Conservation (phyloP, 371 early-diverging fungal species). For the Batrachochytrium dendrobatidis region DNA sequence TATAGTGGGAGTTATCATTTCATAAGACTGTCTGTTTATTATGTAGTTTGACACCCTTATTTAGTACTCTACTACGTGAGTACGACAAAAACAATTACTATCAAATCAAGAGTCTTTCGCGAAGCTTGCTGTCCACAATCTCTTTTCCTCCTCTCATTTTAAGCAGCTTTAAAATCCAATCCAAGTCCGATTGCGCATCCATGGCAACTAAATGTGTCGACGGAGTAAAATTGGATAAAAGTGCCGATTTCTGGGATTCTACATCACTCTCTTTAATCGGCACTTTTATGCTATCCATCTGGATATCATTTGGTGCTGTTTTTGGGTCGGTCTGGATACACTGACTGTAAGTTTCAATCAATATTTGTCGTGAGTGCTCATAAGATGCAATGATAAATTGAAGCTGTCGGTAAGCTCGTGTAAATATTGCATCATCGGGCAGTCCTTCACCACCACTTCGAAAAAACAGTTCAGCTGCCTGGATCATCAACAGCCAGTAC, state of each 20-base stretch:
- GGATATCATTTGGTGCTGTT: too few relatives aligned
- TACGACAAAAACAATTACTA: too few relatives aligned
- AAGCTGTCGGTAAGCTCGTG: constrained; percentile 9
- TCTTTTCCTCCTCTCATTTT: constrained; percentile 17
- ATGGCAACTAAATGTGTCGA: neutral
- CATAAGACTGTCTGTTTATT: too few relatives aligned
- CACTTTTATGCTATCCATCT: too few relatives aligned
- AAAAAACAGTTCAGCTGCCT: constrained; percentile 17
- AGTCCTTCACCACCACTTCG: constrained; percentile 23
- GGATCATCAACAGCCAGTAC: too few relatives aligned
- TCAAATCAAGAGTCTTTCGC: neutral
- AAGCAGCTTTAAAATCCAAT: constrained; percentile 20
- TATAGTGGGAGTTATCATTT: too few relatives aligned
- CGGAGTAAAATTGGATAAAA: too few relatives aligned
- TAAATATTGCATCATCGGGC: constrained; percentile 5
- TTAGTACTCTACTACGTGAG: too few relatives aligned
- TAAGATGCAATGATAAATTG: neutral
- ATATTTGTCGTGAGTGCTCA: neutral
- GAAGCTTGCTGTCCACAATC: constrained; percentile 9
- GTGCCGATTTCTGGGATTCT: too few relatives aligned
- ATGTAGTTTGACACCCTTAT: too few relatives aligned
- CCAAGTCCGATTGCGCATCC: neutral
- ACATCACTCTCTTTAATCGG: too few relatives aligned
- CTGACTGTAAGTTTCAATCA: constrained; percentile 9
- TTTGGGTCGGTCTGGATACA: too few relatives aligned